Conservation (phyloP, 192 early-diverging fungal genomes). For the Entomortierella lignicola region DNA sequence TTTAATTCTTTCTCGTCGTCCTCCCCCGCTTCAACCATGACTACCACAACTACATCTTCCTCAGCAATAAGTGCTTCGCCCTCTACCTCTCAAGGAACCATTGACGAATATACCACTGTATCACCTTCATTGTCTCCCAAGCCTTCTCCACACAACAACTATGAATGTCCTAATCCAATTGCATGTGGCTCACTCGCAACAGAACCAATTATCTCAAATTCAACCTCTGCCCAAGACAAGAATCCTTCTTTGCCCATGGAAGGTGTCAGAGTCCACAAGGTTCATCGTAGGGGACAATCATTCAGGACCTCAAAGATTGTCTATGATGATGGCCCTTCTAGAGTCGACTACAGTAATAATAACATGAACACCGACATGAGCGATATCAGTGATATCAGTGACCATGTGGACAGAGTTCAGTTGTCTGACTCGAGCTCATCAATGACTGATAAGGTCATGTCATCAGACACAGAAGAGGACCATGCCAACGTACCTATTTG, state of each 20-base stretch:
- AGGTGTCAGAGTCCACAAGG: conserved; percentile 29
- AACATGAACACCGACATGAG: conserved; percentile 13
- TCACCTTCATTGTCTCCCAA: conserved; percentile 1
- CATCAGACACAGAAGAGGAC: conserved; percentile 10
- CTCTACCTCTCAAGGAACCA: neutral
- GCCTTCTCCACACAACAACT: neutral
- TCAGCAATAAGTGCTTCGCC: neutral
- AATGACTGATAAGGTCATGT: neutral
- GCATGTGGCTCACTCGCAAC: conserved; percentile 1
- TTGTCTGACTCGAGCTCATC: conserved; percentile 11
- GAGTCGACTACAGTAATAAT: neutral
- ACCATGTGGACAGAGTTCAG: conserved; percentile 36
- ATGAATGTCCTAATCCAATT: conserved; percentile 8
- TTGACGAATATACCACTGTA: neutral
- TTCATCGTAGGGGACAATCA: conserved; percentile 30
- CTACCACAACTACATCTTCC: neutral
- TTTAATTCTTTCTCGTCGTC: too few relatives aligned
- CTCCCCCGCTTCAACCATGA: too few relatives aligned
- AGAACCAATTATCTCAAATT: neutral
- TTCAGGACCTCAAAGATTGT: neutral
- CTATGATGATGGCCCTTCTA: neutral
- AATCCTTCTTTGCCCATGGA: neutral
- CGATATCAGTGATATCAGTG: conserved; percentile 23
- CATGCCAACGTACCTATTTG: conserved; percentile 33
- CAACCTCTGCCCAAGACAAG: neutral